Evolutionary conservation across 164 flowering plant genomes (phyloP).

Genomic region (Piper longum): DNA sequence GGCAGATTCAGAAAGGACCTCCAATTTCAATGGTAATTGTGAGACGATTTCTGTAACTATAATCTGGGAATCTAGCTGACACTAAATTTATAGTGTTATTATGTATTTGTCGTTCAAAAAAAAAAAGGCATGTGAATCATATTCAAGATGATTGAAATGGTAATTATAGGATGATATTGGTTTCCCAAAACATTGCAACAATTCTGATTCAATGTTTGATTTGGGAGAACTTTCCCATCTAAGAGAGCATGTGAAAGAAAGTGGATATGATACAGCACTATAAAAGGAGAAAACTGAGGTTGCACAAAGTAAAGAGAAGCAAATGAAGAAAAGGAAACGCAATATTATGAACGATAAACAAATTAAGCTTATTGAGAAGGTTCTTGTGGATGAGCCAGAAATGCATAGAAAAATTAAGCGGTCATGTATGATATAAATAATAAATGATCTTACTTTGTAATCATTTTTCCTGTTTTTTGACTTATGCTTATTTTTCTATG

Average conservation of each 20-base stretch:
- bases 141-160: constrained; percentile 26
- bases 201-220: constrained; percentile 22
- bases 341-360: constrained; percentile 83
- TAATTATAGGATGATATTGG: constrained; percentile 54
- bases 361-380: constrained; percentile 54
- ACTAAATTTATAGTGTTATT: no score
- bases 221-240: constrained; percentile 21
- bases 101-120: no score
- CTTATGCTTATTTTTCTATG: constrained; percentile 4
- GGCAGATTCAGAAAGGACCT: constrained; percentile 17
- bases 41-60: constrained; percentile 35
- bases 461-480: neutral
- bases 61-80: no score
- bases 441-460: neutral
- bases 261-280: constrained; percentile 19
- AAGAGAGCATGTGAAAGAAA: constrained; percentile 20
- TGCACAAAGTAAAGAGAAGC: constrained; percentile 42
- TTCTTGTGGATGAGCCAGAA: constrained; percentile 77
- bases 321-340: constrained; percentile 66
- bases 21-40: constrained; percentile 18
- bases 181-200: constrained; percentile 36
- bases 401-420: constrained; percentile 83
- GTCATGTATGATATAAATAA: constrained; percentile 36
- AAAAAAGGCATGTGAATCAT: no score
- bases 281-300: constrained; percentile 41